Conservation (phyloP, 1,284 basidiomycete genomes). For the Gomphus sp. region DNA sequence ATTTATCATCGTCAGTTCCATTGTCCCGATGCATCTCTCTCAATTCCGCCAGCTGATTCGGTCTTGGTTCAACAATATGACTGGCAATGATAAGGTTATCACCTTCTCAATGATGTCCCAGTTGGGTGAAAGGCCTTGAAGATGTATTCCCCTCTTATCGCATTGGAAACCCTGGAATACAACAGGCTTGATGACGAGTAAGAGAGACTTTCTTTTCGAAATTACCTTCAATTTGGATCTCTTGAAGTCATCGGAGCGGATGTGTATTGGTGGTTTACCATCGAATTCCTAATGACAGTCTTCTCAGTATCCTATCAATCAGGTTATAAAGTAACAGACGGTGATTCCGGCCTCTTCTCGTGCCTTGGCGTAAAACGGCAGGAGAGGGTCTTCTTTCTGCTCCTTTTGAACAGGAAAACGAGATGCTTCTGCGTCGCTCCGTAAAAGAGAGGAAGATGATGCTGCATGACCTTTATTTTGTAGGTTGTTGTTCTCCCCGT, state of each 20-base stretch:
- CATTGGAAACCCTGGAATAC: conserved; percentile 46
- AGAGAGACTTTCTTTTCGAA: background rate
- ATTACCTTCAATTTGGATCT: conserved; percentile 3
- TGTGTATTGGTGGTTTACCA: background rate
- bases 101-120: conserved; percentile 65
- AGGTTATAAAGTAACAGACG: background rate
- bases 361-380: conserved; percentile 9
- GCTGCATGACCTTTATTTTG: background rate
- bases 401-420: background rate
- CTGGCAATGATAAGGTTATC: conserved; percentile 5
- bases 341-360: background rate
- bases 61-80: background rate
- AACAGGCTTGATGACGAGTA: background rate
- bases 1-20: conserved; percentile 45
- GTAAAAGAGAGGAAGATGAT: background rate
- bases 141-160: conserved; percentile 35
- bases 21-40: conserved; percentile 51
- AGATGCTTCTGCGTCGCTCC: background rate
- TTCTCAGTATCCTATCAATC: background rate
- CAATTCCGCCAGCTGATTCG: conserved; percentile 49
- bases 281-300: background rate
- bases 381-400: conserved; percentile 4
- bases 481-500: background rate
- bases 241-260: background rate
- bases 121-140: conserved; percentile 34